These are phyloP conservation scores for Musa beccarii DNA, from an alignment of 176 grass and related monocot genomes.

Conservation along the genomic window DNA sequence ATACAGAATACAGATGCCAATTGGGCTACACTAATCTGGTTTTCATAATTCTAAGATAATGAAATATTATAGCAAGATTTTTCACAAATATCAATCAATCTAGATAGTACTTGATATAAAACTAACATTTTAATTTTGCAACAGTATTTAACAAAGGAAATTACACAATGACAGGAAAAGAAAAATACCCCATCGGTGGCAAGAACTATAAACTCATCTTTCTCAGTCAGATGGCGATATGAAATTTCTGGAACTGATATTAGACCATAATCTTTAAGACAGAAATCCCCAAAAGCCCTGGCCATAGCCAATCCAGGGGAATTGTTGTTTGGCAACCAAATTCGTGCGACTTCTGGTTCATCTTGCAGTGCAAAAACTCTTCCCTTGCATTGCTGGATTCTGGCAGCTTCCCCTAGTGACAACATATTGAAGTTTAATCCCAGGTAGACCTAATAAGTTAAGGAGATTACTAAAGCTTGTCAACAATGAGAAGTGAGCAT, in stretches of 20 bases:
- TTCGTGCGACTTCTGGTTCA: constrained; percentile 90
- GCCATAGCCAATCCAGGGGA: constrained; percentile 98
- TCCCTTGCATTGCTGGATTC: constrained; percentile 87
- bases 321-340: constrained; percentile 92
- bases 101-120: no score
- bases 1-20: neutral
- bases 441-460: neutral
- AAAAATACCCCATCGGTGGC: constrained; percentile 84
- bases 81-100: neutral
- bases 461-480: neutral
- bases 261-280: constrained; percentile 98
- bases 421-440: neutral
- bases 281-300: constrained; percentile 97
- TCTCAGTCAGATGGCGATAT: constrained; percentile 64
- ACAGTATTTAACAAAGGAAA: neutral
- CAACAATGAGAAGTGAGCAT: neutral
- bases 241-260: constrained; percentile 96
- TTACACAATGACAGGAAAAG: neutral
- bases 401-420: constrained; percentile 63
- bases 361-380: constrained; percentile 95
- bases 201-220: constrained; percentile 91
- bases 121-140: no score
- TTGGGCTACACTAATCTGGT: neutral
- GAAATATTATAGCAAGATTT: neutral
- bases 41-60: neutral